Base-by-base conservation (phyloP, 78 protist genomes). In the Cavenderia fasciculata region DNA sequence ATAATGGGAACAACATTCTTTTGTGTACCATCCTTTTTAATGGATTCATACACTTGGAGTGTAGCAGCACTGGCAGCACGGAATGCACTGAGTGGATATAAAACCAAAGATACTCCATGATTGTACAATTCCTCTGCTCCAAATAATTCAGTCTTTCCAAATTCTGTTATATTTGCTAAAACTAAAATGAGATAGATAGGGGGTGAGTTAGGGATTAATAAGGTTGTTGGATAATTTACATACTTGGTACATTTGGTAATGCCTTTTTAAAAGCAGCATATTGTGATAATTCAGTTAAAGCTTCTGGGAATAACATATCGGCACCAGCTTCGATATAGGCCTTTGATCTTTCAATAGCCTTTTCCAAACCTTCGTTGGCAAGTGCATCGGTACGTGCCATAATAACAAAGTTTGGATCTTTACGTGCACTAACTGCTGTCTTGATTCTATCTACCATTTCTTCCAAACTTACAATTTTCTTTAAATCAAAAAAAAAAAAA, bases 231-330 rank as follows among this genome's bases (percentile, higher is more conserved):
- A 59, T 12, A 23, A 2, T 18, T 5, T 19, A 82, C 89, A 44
- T 61, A 82, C 89, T 82, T 61, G 94, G 94, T 25, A 79, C 72
- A 82, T 74, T 63, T 54, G 85, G 79, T 21, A 88, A 54, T 21
- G 49, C 85, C 1, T 85, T 47, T 59, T 4, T 41, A 47, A 91
- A 79, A 47, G 4, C 3, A 34, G 69, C 18, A 44, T 91, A 91
- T 59, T 91, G 87, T 38, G 63, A 52, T 33, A 91, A 59, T 21
- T 77, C 85, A 41, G 77, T 84, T 33, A 91, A 40, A n/a, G 94
- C 94, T 59, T 91, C 94, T 51, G 94, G 94, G 73, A 91, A 91
- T 6, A 91, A 36, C 94, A 91, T 91, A 44, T 94, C 96, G n/a
- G 96, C 96, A 51, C 96, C 96, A 7, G 96, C 96, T 36, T 27